Evolutionary conservation across 305 asterid genomes (phyloP).

Genomic region (Solanum aculeatissimum): DNA sequence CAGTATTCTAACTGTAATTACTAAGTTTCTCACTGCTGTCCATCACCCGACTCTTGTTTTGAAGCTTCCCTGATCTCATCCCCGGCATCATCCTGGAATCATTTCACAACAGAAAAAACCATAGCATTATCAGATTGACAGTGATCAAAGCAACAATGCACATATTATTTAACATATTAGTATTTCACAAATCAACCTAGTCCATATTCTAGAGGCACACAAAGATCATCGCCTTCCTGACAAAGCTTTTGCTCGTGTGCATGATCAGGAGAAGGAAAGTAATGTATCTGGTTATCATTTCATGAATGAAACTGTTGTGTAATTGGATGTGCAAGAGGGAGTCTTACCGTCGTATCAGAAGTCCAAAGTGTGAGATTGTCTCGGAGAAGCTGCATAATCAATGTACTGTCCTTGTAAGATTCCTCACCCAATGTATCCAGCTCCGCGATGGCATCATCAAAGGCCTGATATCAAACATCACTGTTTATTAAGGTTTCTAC

Average conservation of each 20-base stretch:
- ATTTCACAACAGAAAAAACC: neutral
- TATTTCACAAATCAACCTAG: neutral
- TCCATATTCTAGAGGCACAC: neutral
- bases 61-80: conserved; percentile 62
- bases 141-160: neutral
- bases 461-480: conserved; percentile 23
- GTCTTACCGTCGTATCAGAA: conserved; percentile 38
- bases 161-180: neutral
- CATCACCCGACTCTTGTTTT: conserved; percentile 39
- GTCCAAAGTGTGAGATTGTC: conserved; percentile 68
- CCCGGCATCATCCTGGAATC: conserved; percentile 51
- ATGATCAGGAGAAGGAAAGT: neutral
- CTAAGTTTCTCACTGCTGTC: conserved; percentile 21
- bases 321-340: neutral
- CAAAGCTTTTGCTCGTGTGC: neutral
- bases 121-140: neutral
- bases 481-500: neutral
- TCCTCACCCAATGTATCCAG: conserved; percentile 62
- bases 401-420: conserved; percentile 65
- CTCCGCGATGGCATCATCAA: conserved; percentile 64
- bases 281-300: neutral
- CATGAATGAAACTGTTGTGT: neutral
- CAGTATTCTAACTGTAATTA: neutral
- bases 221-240: neutral
- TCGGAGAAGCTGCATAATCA: conserved; percentile 68